phyloP scores from a whole-genome alignment of 495 filamentous ascomycete genomes.

The Amorphotheca resinae region DNA sequence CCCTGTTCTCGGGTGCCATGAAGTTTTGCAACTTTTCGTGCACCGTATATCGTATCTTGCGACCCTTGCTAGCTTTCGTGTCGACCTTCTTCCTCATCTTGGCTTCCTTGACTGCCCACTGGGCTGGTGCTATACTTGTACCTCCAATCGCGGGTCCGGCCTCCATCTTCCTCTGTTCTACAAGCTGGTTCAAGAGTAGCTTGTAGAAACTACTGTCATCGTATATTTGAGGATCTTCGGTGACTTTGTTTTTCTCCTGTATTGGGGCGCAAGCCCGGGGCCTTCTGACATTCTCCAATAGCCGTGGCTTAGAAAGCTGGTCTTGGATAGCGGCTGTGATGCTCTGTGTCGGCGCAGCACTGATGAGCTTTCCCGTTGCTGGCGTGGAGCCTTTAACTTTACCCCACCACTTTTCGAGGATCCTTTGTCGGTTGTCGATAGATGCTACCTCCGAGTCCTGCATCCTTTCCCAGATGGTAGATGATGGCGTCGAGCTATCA shows the following conservation, averaged over 20 bases:
- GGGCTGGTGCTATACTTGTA: slow-evolving; percentile 28
- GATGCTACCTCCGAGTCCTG: slow-evolving; percentile 39
- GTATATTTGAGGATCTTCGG: slow-evolving; percentile 50
- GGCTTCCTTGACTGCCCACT: slow-evolving; percentile 58
- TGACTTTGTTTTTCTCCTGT: slow-evolving; percentile 41
- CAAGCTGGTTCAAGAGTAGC: slow-evolving; percentile 76
- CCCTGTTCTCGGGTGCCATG: slow-evolving; percentile 82
- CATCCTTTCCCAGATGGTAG: slow-evolving; percentile 66
- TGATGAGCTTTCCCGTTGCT: slow-evolving; percentile 40
- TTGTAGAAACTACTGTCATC: slow-evolving; percentile 94
- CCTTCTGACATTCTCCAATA: slow-evolving; percentile 50
- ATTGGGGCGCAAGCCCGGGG: slow-evolving; percentile 63
- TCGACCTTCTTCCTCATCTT: slow-evolving; percentile 77
- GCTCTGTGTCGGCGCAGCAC: slow-evolving; percentile 38
- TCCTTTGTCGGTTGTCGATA: slow-evolving; percentile 36
- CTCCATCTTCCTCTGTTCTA: slow-evolving; percentile 67
- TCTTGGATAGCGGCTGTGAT: slow-evolving; percentile 62
- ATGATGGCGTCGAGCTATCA: slow-evolving; percentile 37
- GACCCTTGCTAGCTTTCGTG: slow-evolving; percentile 87
- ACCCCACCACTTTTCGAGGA: slow-evolving; percentile 56
- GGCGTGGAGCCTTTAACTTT: slow-evolving; percentile 38
- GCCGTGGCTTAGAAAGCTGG: slow-evolving; percentile 56
- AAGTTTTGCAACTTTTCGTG: slow-evolving; percentile 98
- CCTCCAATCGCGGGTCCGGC: slow-evolving; percentile 28
- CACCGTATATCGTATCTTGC: slow-evolving; percentile 85